Conservation (phyloP, 2,329 filamentous ascomycete species). For the Claviceps quebecensis region DNA sequence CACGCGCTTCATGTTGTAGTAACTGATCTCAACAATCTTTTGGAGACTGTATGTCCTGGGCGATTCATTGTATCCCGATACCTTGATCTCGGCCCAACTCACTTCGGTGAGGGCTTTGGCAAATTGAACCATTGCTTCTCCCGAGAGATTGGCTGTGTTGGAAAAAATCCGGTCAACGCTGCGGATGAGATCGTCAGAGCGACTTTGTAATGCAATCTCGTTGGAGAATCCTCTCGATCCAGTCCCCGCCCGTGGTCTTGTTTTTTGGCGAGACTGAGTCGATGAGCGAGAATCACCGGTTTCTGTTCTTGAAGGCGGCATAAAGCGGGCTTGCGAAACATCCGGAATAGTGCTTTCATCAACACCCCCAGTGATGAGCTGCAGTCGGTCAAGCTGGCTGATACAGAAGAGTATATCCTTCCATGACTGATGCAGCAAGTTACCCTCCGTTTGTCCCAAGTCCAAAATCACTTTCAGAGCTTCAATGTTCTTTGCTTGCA, state of each 20-base stretch:
- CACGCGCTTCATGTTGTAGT: slow-evolving; percentile 98
- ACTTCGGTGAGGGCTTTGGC: slow-evolving; percentile 85
- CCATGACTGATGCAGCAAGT: slow-evolving; percentile 81
- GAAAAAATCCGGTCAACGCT: slow-evolving; percentile 93
- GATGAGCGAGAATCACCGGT: slow-evolving; percentile 50
- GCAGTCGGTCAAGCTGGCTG: slow-evolving; percentile 87
- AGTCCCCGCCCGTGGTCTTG: slow-evolving; percentile 38
- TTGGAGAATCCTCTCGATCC: slow-evolving; percentile 51
- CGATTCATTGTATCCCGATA: slow-evolving; percentile 88
- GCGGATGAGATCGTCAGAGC: slow-evolving; percentile 84
- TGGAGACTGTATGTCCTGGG: slow-evolving; percentile 94
- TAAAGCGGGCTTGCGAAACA: slow-evolving; percentile 68
- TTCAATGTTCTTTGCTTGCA: slow-evolving; percentile 92
- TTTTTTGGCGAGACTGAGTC: slow-evolving; percentile 39
- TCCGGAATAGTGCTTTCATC: slow-evolving; percentile 88
- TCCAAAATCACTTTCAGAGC: slow-evolving; percentile 85
- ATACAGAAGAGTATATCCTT: slow-evolving; percentile 90
- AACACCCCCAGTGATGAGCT: slow-evolving; percentile 86
- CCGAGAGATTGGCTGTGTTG: slow-evolving; percentile 83
- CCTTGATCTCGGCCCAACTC: slow-evolving; percentile 98
- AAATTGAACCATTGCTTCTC: slow-evolving; percentile 91
- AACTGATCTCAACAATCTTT: slow-evolving; percentile 96
- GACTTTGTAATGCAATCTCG: slow-evolving; percentile 82
- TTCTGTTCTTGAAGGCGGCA: slow-evolving; percentile 42
- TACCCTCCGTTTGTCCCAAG: slow-evolving; percentile 83